Evolutionary conservation across 225 moss, liverwort and hornwort genomes (phyloP), one percentile per base, ranked within the genome.

Genomic region (Pleurozium schreberi): DNA sequence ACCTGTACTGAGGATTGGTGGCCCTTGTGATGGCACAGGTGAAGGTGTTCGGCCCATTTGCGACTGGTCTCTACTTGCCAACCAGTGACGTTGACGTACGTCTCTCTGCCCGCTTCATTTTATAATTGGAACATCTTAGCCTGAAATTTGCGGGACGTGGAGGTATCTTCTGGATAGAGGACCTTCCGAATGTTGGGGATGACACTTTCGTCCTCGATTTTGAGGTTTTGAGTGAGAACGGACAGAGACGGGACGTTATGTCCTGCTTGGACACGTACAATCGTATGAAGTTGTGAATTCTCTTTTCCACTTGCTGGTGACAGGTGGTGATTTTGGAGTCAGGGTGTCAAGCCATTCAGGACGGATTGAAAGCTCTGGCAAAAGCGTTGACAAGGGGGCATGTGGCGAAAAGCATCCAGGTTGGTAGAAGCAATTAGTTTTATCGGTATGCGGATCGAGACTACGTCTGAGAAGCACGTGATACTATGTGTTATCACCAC

Each of bases 11-110:
- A 91, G 61, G 55, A 63, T 86, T 75, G 81, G 83, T 78, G 59
- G n/a, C 50, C 77, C 82, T 50, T 85, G 47, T 91, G 89, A 63
- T 68, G 74, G 74, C 55, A 75, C 96, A 99, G 99, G 99, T 99
- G 89, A 95, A 94, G 92, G 95, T 99, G 34, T 99, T 99, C 86
- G 99, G 99, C 67, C 97, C 99, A 52, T 99, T 99, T 95, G 99
- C 99, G 83, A 99, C 99, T 65, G 99, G 99, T 82, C 95, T 99
- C 58, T 99, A 96, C 91, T 90, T 99, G 88, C 97, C 99, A 76
- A 96, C 97, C 34, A 99, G 97, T 87, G 99, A 99, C 86, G 93
- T 96, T 87, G 99, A 99, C 90, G 99, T 99, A 94, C 89, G 91
- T 81, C 64, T 52, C 81, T 84, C 74, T 70, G 31, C 30, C 73